phyloP scores from a whole-genome alignment of 345 rosid species.

The Eucalyptus polybractea region DNA sequence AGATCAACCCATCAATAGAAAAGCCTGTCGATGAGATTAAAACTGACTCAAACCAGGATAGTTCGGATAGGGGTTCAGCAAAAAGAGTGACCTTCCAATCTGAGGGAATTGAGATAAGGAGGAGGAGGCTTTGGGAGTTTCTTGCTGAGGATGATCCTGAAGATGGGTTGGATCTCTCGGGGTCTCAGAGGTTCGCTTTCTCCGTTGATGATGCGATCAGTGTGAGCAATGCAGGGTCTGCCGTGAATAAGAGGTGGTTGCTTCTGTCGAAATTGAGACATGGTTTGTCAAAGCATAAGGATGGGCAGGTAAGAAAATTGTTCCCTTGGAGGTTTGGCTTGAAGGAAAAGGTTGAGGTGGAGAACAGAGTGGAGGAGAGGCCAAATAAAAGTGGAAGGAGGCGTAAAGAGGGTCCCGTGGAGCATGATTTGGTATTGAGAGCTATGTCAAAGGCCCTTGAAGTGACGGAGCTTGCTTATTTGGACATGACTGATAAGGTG shows the following conservation, averaged over 20 bases:
- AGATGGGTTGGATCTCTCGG: conserved; percentile 92
- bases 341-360: conserved; percentile 51
- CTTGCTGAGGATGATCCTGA: conserved; percentile 75
- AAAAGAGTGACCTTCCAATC: conserved; percentile 46
- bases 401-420: conserved; percentile 73
- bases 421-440: conserved; percentile 62
- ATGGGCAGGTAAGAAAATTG: conserved; percentile 41
- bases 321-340: conserved; percentile 76
- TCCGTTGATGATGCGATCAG: conserved; percentile 77
- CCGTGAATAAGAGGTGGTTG: conserved; percentile 73
- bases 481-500: conserved; percentile 94
- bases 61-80: conserved; percentile 10
- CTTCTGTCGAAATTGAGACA: conserved; percentile 76
- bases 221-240: conserved; percentile 50
- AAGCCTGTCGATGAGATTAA: background rate
- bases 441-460: conserved; percentile 85
- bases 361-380: conserved; percentile 42
- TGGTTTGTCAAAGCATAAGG: conserved; percentile 59
- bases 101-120: conserved; percentile 38
- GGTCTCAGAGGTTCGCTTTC: conserved; percentile 87
- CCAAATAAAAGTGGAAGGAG: conserved; percentile 36
- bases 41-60: background rate
- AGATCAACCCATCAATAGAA: conserved; percentile 2
- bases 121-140: conserved; percentile 66
- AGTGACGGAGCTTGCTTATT: conserved; percentile 62